Conservation (phyloP, 768 basidiomycete species). For the Sporobolomyces phaffii region DNA sequence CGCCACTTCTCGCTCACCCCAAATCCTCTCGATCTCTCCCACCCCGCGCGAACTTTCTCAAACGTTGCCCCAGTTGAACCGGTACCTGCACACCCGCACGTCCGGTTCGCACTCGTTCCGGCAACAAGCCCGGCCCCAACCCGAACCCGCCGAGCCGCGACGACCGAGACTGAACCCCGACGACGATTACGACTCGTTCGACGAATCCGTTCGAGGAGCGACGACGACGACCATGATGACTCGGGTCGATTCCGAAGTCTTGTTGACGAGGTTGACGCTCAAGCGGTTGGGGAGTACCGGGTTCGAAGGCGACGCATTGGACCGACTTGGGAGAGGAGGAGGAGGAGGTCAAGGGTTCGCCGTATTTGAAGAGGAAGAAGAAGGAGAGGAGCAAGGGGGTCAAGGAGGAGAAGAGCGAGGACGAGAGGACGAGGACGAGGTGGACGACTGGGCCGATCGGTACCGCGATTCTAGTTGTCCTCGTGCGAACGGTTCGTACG, state of each 20-base stretch:
- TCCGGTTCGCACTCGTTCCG: not conserved
- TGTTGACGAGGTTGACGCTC: conserved; percentile 16
- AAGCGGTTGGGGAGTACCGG: conserved; percentile 10
- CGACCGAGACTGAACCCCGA: too few relatives aligned
- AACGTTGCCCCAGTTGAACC: conserved; percentile 5
- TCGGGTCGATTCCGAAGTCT: conserved; percentile 18
- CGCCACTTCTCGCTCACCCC: not conserved
- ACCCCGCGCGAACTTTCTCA: conserved; percentile 2
- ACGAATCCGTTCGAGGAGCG: not conserved
- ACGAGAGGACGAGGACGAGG: not conserved
- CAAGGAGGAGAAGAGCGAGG: not conserved
- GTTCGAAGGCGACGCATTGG: conserved; percentile 20
- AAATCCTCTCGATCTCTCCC: conserved; percentile 1
- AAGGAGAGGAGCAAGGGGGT: not conserved
- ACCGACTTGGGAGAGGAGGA: not conserved
- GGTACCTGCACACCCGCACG: conserved; percentile 6
- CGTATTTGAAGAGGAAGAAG: not conserved
- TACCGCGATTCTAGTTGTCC: conserved; percentile 15
- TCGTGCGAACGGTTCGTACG: not conserved
- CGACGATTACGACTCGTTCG: not conserved
- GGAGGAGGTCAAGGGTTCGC: too few relatives aligned
- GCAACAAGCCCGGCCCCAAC: too few relatives aligned
- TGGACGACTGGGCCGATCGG: conserved; percentile 9
- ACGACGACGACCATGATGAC: conserved; percentile 1
- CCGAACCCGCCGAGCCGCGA: not conserved